Percentiles rank a stretch among this genome's conserved stretches.
These are phyloP conservation scores for Grosmannia serpens DNA, from an alignment of 2,329 filamentous ascomycete genomes.

Conservation along the genomic window DNA sequence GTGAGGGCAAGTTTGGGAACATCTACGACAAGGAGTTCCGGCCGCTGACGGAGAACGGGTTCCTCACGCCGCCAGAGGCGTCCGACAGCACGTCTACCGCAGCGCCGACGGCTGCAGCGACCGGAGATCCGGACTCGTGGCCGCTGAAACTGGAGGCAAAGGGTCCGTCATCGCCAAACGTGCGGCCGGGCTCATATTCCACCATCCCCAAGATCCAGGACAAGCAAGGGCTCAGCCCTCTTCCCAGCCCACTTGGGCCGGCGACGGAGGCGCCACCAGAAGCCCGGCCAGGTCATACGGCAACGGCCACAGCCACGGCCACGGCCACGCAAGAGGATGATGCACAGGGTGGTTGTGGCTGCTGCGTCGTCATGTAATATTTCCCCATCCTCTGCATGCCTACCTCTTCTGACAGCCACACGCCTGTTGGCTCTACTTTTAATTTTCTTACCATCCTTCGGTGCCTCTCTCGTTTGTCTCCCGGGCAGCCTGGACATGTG, in stretches of 20 bases:
- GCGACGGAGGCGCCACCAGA: slow-evolving; percentile 20
- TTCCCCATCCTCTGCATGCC: neutral
- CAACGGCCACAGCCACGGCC: slow-evolving; percentile 29
- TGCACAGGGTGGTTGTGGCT: slow-evolving; percentile 50
- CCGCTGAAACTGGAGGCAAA: neutral
- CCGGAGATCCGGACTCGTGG: neutral
- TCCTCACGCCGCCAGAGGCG: slow-evolving; percentile 32
- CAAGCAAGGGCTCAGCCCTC: slow-evolving; percentile 25
- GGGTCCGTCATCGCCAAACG: slow-evolving; percentile 30
- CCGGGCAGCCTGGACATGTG: no score
- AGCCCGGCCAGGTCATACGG: slow-evolving; percentile 18
- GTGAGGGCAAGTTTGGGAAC: slow-evolving; percentile 74
- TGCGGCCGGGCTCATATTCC: slow-evolving; percentile 42
- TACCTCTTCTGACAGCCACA: neutral
- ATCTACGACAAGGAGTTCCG: slow-evolving; percentile 82
- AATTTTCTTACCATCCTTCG: no score
- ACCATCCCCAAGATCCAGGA: slow-evolving; percentile 51
- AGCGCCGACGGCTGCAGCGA: neutral
- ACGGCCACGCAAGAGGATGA: slow-evolving; percentile 34
- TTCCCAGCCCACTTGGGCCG: slow-evolving; percentile 36
- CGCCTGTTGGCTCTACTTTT: no score
- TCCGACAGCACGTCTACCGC: slow-evolving; percentile 17
- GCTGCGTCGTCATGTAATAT: slow-evolving; percentile 64
- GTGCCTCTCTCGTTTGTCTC: no score
- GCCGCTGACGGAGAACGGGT: slow-evolving; percentile 59